Evolutionary conservation across 768 basidiomycete species (phyloP), one percentile per base, ranked within the genome.

Genomic region (Russula olivacea): DNA sequence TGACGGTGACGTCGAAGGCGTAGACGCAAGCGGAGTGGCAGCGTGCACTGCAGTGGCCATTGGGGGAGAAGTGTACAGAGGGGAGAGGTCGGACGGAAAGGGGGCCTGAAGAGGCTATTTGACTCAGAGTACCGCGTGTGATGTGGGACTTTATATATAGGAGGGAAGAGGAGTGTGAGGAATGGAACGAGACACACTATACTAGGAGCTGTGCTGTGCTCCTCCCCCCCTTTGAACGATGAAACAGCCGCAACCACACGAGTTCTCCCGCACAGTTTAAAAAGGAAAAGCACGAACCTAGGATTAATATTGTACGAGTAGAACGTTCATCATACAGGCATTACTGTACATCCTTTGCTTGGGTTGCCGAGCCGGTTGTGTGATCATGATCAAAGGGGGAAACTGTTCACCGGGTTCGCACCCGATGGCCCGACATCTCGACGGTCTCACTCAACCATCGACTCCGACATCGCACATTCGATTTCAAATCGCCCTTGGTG

Each of bases 21-120:
- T 43, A 51, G 63, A 8, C 7, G 58, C 43, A 19, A 49, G 38
- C 14, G 38, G 23, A n/a, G 38, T 15, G 5, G 19, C n/a, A 11
- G 59, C 48, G 59, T 64, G 63, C 54, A 60, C 25, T 7, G 53
- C 48, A 8, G 59, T 56, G 48, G 63, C 59, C 63, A 57, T 62
- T 17, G 19, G 9, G 28, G 28, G 4, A 28, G 4, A 21, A 12
- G 25, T 14, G 47, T 3, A n/a, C 28, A 8, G 14, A 28, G 25
- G 36, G 38, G 47, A 47, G 62, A 6, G 5, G 25, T 51, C 4
- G n/a, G 36, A 49, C 1, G 21, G 30, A 32, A 43, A 41, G 23
- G 61, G 55, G 51, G 48, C 2, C 25, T 7, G 6, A n/a, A 30
- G 36, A 36, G 45, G 21, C 23, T 49, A 38, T 5, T 41, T 49